Percentiles rank a stretch among this genome's conserved stretches.
These are phyloP conservation scores for Dalbergia oliveri DNA, from an alignment of 306 rosid species.

Conservation along the genomic window DNA sequence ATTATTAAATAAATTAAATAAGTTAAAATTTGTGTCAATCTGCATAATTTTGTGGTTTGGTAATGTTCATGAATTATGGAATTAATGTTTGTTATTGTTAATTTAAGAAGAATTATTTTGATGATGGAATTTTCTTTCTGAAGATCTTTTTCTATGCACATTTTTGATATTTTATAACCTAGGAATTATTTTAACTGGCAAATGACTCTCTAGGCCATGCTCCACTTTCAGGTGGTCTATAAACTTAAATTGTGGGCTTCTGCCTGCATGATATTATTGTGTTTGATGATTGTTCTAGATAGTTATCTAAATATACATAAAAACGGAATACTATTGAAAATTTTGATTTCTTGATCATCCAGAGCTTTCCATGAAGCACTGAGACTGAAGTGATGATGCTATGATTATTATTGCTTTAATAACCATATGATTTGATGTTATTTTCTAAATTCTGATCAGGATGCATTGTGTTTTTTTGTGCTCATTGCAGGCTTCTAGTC, in stretches of 20 bases:
- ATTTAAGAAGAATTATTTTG: not conserved
- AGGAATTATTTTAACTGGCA: constrained; percentile 50
- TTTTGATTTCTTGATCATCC: constrained; percentile 20
- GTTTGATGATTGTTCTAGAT: constrained; percentile 19
- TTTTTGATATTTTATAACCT: constrained; percentile 51
- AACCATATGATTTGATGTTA: constrained; percentile 34
- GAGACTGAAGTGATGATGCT: not conserved
- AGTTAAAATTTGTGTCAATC: not conserved
- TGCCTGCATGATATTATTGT: constrained; percentile 46
- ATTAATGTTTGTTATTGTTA: not conserved
- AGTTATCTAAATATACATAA: constrained; percentile 20
- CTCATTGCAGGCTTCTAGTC: constrained; percentile 93
- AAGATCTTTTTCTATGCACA: constrained; percentile 45
- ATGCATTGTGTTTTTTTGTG: constrained; percentile 50
- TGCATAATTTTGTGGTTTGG: not conserved
- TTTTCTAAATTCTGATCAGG: constrained; percentile 46
- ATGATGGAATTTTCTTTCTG: constrained; percentile 23
- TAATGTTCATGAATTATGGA: not conserved
- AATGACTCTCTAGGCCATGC: constrained; percentile 51
- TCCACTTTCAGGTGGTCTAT: constrained; percentile 49
- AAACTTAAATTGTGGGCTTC: constrained; percentile 47
- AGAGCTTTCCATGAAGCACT: constrained; percentile 8
- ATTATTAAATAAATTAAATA: not conserved
- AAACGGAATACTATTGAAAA: not conserved
- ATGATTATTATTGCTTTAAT: constrained; percentile 35